Evolutionary conservation across 1,284 basidiomycete genomes (phyloP), one percentile per base, ranked within the genome.

Genomic region (Ganoderma meredithae): DNA sequence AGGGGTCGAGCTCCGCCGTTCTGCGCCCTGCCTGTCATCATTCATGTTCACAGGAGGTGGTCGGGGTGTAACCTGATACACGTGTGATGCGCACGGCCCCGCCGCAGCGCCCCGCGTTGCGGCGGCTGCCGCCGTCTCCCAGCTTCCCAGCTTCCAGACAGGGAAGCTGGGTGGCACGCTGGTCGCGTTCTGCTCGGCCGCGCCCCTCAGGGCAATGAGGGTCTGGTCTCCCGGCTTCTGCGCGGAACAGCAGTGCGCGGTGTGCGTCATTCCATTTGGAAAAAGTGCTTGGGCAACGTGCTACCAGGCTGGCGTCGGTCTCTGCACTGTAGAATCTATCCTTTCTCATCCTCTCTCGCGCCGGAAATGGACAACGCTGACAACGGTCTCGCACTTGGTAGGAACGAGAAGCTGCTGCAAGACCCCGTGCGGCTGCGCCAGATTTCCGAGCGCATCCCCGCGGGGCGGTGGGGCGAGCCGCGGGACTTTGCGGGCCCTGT

Each of bases 361-460:
- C n/a, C 19, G 22, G 3, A 39, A 17, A 25, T 5, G 4, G 22
- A 60, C 39, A 22, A 40, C 22, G 40, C 58, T 60, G 22, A 60
- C 58, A 7, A 12, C 3, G 5, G 13, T 12, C 58, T 22, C 39
- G 2, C 2, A n/a, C 13, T 22, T 7, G 1, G 7, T 19, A 92
- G 90, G 93, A 96, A 95, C 80, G 90, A 92, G 76, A 88, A 87
- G 73, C 84, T 96, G 56, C 85, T 96, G 56, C 83, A 85, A 61
- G 91, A 96, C 80, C 89, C 92, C 47, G 85, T 83, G 53, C 89
- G 95, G 63, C 84, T 91, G 68, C 89, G 90, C 64, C 96, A 98
- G 81, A 97, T 98, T 77, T 90, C 94, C 67, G 96, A 97, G 78
- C 89, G 96, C 66, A 97, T 97, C 73, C 95, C 95, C n/a, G 92